A percentile compares a stretch with the other conserved stretches of the same genome.
These are phyloP conservation scores for Lachancea waltii DNA, from an alignment of 805 yeast genomes.

Conservation along the genomic window DNA sequence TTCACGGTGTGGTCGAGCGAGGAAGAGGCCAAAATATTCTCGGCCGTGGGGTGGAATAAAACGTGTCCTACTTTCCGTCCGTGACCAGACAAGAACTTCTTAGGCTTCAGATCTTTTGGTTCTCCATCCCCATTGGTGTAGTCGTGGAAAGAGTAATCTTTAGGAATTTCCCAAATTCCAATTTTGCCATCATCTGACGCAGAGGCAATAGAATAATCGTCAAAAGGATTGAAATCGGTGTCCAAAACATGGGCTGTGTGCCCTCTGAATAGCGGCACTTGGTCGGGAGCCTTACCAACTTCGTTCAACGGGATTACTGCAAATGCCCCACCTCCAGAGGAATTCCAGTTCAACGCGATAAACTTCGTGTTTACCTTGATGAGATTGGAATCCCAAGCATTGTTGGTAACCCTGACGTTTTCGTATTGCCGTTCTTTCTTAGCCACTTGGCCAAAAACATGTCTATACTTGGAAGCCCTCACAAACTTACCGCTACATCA, in stretches of 20 bases:
- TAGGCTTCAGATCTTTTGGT: slow-evolving; percentile 64
- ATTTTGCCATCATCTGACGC: slow-evolving; percentile 79
- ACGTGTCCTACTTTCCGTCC: slow-evolving; percentile 91
- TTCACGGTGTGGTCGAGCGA: slow-evolving; percentile 88
- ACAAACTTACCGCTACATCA: slow-evolving; percentile 70
- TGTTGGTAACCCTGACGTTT: slow-evolving; percentile 64
- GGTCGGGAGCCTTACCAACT: slow-evolving; percentile 89
- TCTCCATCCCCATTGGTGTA: slow-evolving; percentile 49
- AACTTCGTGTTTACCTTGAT: slow-evolving; percentile 82
- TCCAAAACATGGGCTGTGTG: slow-evolving; percentile 94
- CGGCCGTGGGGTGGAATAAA: slow-evolving; percentile 81
- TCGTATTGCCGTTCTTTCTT: slow-evolving; percentile 43
- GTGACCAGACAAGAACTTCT: slow-evolving; percentile 73
- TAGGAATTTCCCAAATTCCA: slow-evolving; percentile 83
- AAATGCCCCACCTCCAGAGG: slow-evolving; percentile 97
- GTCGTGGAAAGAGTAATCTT: slow-evolving; percentile 64
- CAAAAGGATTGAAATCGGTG: slow-evolving; percentile 92
- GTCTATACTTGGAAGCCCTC: slow-evolving; percentile 94
- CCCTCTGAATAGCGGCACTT: slow-evolving; percentile 89
- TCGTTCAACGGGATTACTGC: slow-evolving; percentile 84
- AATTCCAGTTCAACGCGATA: slow-evolving; percentile 82
- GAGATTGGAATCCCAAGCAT: slow-evolving; percentile 95
- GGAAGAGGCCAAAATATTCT: slow-evolving; percentile 79
- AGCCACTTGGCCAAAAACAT: slow-evolving; percentile 86
- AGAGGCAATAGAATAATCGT: slow-evolving; percentile 66